Conservation (phyloP, 2,329 filamentous ascomycete genomes). For the Magnaporthiopsis rhizophila region DNA sequence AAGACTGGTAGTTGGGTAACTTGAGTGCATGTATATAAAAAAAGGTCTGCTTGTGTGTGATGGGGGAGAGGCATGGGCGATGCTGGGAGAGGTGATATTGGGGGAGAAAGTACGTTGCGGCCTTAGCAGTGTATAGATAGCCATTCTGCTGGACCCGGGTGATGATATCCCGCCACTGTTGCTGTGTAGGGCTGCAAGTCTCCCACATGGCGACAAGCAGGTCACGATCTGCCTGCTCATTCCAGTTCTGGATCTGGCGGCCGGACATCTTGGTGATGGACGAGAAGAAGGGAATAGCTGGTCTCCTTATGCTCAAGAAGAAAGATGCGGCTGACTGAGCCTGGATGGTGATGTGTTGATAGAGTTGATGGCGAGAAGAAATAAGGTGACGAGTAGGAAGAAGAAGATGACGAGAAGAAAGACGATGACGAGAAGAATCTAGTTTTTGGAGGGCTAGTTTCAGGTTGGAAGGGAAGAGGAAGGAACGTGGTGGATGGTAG, state of each 20-base stretch:
- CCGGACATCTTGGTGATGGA: neutral
- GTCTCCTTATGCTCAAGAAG: neutral
- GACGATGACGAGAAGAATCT: neutral
- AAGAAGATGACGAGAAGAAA: too few relatives aligned
- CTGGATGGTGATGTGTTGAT: neutral
- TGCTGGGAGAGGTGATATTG: neutral
- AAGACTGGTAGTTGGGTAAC: neutral
- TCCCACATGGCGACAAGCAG: slow-evolving; percentile 20
- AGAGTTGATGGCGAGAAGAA: too few relatives aligned
- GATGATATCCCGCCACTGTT: slow-evolving; percentile 17
- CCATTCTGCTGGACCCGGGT: slow-evolving; percentile 16
- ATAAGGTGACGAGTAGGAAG: too few relatives aligned
- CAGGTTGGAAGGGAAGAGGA: neutral
- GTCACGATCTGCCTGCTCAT: slow-evolving; percentile 20
- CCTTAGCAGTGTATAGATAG: slow-evolving; percentile 20
- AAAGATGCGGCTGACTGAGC: neutral
- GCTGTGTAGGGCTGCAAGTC: slow-evolving; percentile 15
- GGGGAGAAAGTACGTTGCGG: slow-evolving; percentile 18
- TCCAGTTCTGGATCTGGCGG: slow-evolving; percentile 15
- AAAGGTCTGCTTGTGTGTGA: neutral
- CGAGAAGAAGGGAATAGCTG: neutral
- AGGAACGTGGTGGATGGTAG: neutral
- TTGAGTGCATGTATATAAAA: too few relatives aligned
- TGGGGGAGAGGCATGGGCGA: neutral
- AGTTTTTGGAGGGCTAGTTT: neutral